Percentiles rank a stretch among this genome's conserved stretches.
phyloP scores from a whole-genome alignment of 495 filamentous ascomycete species.

The Xanthoparmelia taractica region DNA sequence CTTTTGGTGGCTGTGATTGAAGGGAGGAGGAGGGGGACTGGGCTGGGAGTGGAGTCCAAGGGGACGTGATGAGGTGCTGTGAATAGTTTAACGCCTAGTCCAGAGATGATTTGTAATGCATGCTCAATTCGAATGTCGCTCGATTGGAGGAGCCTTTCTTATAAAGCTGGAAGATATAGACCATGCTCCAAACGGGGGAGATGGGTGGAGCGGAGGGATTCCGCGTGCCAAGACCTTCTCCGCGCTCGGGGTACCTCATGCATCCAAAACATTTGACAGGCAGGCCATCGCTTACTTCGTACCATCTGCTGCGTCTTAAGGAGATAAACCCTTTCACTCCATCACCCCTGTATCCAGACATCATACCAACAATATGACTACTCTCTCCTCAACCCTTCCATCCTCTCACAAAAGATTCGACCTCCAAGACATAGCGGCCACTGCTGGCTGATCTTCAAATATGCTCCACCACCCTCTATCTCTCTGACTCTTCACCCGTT shows the following conservation, averaged over 20 bases:
- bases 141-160: background rate
- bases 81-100: too few species aligned
- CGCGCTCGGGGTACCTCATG: too few species aligned
- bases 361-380: background rate
- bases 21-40: slow-evolving; percentile 59
- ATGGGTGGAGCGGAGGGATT: too few species aligned
- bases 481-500: background rate
- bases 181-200: too few species aligned
- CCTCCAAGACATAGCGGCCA: background rate
- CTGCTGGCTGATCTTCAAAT: background rate
- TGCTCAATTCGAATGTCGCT: background rate
- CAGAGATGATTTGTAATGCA: too few species aligned
- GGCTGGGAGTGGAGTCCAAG: slow-evolving; percentile 27
- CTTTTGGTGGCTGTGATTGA: slow-evolving; percentile 59
- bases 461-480: background rate
- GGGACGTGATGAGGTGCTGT: background rate
- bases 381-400: background rate
- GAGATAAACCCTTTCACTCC: background rate
- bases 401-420: background rate
- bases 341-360: too few species aligned
- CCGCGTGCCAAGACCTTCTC: too few species aligned
- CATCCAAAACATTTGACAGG: too few species aligned
- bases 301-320: background rate
- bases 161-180: background rate
- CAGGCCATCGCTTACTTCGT: background rate